phyloP scores from a whole-genome alignment of 495 filamentous ascomycete genomes.

The Lophiotrema nucula region DNA sequence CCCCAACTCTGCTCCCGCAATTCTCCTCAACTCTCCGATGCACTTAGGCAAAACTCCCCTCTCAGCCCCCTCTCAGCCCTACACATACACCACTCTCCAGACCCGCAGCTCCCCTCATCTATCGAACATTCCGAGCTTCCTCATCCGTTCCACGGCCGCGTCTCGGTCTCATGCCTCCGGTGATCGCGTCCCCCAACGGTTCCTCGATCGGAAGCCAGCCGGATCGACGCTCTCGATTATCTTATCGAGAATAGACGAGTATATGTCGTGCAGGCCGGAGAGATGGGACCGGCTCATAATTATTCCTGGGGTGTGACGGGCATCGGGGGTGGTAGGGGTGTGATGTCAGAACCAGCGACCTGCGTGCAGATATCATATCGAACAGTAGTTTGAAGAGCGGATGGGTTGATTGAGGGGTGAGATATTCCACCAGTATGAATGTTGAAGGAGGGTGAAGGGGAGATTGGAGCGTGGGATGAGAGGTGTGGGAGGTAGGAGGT shows the following conservation, averaged over 20 bases:
- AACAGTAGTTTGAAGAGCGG: background rate
- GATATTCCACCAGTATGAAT: conserved; percentile 2
- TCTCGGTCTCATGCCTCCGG: no score
- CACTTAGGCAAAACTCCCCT: background rate
- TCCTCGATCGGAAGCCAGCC: no score
- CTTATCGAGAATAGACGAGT: background rate
- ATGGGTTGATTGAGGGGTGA: background rate
- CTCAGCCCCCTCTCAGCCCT: conserved; percentile 14
- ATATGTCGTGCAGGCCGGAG: background rate
- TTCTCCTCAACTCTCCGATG: no score
- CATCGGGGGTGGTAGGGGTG: background rate
- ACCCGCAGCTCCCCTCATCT: background rate
- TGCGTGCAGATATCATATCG: background rate
- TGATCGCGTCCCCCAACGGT: no score
- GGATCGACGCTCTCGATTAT: conserved; percentile 3
- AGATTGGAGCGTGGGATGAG: background rate
- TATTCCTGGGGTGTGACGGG: background rate
- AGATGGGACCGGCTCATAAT: background rate
- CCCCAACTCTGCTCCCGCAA: no score
- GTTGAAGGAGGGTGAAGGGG: background rate
- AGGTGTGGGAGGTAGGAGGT: background rate
- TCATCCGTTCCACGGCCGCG: background rate
- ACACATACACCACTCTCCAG: background rate
- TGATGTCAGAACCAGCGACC: background rate
- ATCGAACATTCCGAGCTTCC: conserved; percentile 1